Evolutionary conservation across 257 asterid species (phyloP).

Genomic region (Solanum neorickii): DNA sequence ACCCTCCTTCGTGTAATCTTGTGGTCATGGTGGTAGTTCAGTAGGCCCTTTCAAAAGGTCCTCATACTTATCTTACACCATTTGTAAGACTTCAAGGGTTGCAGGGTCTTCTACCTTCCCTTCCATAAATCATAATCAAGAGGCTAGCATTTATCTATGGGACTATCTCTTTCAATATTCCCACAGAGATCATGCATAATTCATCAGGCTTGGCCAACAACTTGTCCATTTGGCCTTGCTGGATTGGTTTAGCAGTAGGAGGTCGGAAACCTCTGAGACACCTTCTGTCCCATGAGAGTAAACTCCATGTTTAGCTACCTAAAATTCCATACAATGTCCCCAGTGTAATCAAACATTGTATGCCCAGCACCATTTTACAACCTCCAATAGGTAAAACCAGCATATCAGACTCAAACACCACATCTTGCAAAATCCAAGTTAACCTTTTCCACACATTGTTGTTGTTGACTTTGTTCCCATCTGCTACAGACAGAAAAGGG

Average conservation of each 20-base stretch:
- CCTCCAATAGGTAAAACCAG: neutral
- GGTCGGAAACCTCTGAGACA: neutral
- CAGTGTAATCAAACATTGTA: neutral
- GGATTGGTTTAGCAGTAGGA: neutral
- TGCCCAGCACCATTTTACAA: neutral
- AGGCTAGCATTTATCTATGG: neutral
- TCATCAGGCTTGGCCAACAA: neutral
- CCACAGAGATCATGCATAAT: neutral
- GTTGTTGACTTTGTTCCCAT: neutral
- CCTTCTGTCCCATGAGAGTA: neutral
- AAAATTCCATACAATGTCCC: neutral
- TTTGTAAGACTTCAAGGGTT: neutral
- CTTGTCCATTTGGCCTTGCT: neutral
- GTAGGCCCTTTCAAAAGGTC: neutral
- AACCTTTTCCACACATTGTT: neutral
- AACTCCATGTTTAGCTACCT: neutral
- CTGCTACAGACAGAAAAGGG: neutral
- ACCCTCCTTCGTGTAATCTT: neutral
- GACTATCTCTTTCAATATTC: neutral
- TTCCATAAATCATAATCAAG: neutral
- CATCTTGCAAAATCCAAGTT: neutral
- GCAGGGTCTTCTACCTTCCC: neutral
- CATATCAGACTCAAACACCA: neutral
- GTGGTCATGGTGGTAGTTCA: neutral
- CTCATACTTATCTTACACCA: neutral